phyloP scores from a whole-genome alignment of 257 asterid species.

The Solanum lignicaule region DNA sequence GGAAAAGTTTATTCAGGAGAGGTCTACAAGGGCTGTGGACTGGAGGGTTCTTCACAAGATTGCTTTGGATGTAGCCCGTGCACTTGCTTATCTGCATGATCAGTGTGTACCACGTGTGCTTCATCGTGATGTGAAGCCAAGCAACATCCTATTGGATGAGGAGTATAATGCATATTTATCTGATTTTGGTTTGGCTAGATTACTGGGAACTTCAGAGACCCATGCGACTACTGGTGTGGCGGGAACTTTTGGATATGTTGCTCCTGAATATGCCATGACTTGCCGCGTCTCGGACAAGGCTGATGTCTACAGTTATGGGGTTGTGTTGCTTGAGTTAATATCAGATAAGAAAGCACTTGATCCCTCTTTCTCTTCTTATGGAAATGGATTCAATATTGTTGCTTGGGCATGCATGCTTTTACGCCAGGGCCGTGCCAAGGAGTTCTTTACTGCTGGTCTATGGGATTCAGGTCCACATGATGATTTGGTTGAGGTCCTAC shows the following conservation, averaged over 20 bases:
- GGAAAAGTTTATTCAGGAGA: conserved; percentile 70
- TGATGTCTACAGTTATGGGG: conserved; percentile 89
- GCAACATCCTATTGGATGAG: conserved; percentile 78
- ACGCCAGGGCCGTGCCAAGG: conserved; percentile 70
- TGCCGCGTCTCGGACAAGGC: conserved; percentile 96
- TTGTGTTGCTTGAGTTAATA: conserved; percentile 73
- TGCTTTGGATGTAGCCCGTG: conserved; percentile 74
- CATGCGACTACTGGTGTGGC: conserved; percentile 92
- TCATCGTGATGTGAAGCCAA: conserved; percentile 93
- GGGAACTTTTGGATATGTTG: conserved; percentile 88
- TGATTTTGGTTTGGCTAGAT: conserved; percentile 78
- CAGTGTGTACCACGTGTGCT: conserved; percentile 90
- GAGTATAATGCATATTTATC: conserved; percentile 74
- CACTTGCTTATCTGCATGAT: conserved; percentile 86
- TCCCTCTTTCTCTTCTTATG: conserved; percentile 82
- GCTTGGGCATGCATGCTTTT: conserved; percentile 90
- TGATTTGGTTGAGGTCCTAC: conserved; percentile 73
- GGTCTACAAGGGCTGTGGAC: conserved; percentile 65
- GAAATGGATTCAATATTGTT: conserved; percentile 81
- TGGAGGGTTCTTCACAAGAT: conserved; percentile 89
- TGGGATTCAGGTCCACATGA: conserved; percentile 92
- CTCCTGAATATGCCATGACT: conserved; percentile 90
- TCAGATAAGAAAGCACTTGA: conserved; percentile 89
- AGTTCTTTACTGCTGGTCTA: conserved; percentile 69
- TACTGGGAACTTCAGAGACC: conserved; percentile 75